Evolutionary conservation across 1,139 yeast genomes (phyloP).

Genomic region (Nakaseomyces sp.): DNA sequence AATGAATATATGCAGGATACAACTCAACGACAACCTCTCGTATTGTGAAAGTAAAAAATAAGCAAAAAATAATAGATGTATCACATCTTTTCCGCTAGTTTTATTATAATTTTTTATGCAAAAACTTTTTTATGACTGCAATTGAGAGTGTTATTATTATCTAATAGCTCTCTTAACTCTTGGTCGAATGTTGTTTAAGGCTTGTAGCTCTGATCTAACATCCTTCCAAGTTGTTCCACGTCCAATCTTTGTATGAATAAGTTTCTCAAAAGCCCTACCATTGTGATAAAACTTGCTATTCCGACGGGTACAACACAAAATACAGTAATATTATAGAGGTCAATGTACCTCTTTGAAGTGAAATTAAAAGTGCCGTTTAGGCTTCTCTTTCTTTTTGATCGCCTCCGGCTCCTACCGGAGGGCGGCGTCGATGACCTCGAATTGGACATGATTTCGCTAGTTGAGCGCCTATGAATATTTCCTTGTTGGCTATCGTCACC

Average conservation of each 20-base stretch:
- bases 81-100: background rate
- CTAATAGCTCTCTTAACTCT: no score
- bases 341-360: constrained; percentile 48
- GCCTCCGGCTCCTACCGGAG: background rate
- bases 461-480: background rate
- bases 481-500: background rate
- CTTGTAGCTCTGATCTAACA: constrained; percentile 10
- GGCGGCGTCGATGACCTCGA: constrained; percentile 3
- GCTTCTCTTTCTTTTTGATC: constrained; percentile 2
- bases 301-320: constrained; percentile 98
- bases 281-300: constrained; percentile 82
- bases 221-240: constrained; percentile 38
- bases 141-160: no score
- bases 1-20: constrained; percentile 2
- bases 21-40: background rate
- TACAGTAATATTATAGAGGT: constrained; percentile 76
- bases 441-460: background rate
- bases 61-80: no score
- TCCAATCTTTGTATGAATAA: constrained; percentile 68
- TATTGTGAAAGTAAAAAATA: no score
- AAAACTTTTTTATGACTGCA: background rate
- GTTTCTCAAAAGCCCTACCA: constrained; percentile 73
- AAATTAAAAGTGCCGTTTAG: constrained; percentile 12
- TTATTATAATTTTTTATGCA: no score
- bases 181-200: no score